Conservation (phyloP, 768 basidiomycete species). For the Infundibulicybe gibba region DNA sequence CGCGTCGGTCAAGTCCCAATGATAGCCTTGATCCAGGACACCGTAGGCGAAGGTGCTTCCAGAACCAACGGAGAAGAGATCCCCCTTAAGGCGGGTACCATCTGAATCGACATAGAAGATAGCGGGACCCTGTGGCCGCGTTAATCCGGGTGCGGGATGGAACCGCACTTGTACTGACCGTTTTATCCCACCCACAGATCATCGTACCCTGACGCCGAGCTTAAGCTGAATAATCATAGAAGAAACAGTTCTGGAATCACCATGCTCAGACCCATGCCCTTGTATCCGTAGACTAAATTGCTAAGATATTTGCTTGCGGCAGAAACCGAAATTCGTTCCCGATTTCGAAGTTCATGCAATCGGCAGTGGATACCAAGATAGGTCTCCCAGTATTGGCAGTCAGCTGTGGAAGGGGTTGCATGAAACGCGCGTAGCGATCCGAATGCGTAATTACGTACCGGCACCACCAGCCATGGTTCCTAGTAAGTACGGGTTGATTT, state of each 20-base stretch:
- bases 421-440: conserved; percentile 1
- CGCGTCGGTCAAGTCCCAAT: conserved; percentile 87
- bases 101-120: conserved; percentile 98
- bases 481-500: conserved; percentile 98
- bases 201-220: conserved; percentile 76
- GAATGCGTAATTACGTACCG: conserved; percentile 44
- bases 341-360: conserved; percentile 92
- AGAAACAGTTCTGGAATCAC: conserved; percentile 30
- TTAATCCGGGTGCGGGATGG: conserved; percentile 1
- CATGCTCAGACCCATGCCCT: conserved; percentile 99
- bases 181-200: conserved; percentile 99
- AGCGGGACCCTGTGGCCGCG: conserved; percentile 66
- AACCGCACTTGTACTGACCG: conserved; percentile 42
- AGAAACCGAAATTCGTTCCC: conserved; percentile 97
- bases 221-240: conserved; percentile 1
- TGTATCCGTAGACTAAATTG: conserved; percentile 97
- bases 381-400: conserved; percentile 98
- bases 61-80: conserved; percentile 98
- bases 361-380: conserved; percentile 98
- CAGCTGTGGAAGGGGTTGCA: conserved; percentile 45
- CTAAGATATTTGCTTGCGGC: conserved; percentile 97
- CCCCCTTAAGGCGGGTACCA: conserved; percentile 91
- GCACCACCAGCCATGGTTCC: conserved; percentile 99
- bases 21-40: conserved; percentile 93
- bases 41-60: conserved; percentile 99